Evolutionary conservation across 768 basidiomycete species (phyloP), one percentile per base, ranked within the genome.

Genomic region (Boletus reticuloceps): DNA sequence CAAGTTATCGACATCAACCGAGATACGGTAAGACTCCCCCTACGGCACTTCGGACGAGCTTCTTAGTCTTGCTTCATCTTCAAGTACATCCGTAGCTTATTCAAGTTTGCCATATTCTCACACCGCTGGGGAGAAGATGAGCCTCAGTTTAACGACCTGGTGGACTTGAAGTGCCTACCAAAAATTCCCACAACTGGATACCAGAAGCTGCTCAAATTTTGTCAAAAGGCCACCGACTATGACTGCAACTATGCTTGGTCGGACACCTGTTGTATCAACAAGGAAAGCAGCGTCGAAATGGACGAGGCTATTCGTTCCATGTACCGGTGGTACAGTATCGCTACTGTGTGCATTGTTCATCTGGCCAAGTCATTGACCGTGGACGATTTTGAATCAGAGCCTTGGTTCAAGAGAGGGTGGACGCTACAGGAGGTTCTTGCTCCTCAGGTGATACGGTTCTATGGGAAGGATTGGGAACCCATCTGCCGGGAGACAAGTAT

Each of bases 261-360:
- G 22, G 69, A 70, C 12, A 62, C 61, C 0, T 62, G 61, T n/a
- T 62, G 60, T 16, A 60, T 60, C 46, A 51, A 60, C 50, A 69
- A 68, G 34, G 52, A 57, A 17, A 69, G 64, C 52, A 70, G 69
- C 27, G 59, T 66, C 11, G 68, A 69, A 43, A 53, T 69, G n/a
- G 65, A 67, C 22, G 69, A 69, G 38, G 65, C 67, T 36, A 68
- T 70, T 47, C 62, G 59, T 6, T 64, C 68, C 1, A 69, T 70
- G 68, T 69, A 66, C 47, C 39, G 54, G 12, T 69, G 67, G 69
- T 69, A 69, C 41, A 56, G 54, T 3, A 55, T 53, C 10, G 58
- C 69, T 17, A 39, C 58, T 6, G 50, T 69, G 11, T 69, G 68
- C 47, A 52, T 66, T 47, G 62, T 59, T 12, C 60, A 68, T 50